phyloP scores from a whole-genome alignment of 805 yeast genomes.

The Saitoella complicata region DNA sequence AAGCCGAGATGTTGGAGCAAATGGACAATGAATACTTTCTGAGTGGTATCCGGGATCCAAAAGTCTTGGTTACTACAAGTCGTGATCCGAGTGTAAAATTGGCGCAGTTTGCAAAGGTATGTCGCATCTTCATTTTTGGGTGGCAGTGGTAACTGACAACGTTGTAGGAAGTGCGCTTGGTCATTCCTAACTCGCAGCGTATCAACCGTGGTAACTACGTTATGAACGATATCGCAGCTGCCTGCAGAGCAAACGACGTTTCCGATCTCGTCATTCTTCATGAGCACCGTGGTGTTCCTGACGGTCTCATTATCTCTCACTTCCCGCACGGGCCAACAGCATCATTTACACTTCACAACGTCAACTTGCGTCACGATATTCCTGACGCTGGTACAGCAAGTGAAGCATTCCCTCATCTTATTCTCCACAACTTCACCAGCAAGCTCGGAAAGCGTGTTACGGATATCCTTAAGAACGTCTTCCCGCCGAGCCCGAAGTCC shows the following conservation, averaged over 20 bases:
- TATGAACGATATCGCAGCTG: constrained; percentile 66
- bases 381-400: constrained; percentile 71
- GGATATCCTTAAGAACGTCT: constrained; percentile 67
- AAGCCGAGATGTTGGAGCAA: constrained; percentile 25
- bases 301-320: constrained; percentile 80
- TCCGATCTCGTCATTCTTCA: constrained; percentile 77
- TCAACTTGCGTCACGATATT: constrained; percentile 83
- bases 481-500: constrained; percentile 92
- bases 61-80: constrained; percentile 81
- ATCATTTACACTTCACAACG: constrained; percentile 85
- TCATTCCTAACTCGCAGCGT: constrained; percentile 80
- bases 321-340: constrained; percentile 98
- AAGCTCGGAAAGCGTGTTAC: constrained; percentile 70
- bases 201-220: constrained; percentile 87
- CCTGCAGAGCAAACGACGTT: constrained; percentile 65
- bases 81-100: constrained; percentile 77
- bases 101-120: constrained; percentile 65
- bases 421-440: constrained; percentile 77
- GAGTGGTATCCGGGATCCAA: constrained; percentile 81
- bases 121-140: not conserved
- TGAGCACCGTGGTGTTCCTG: constrained; percentile 97
- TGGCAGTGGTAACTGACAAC: not conserved
- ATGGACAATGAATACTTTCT: constrained; percentile 87
- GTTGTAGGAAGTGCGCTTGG: constrained; percentile 50
- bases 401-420: constrained; percentile 85